These are phyloP conservation scores for Rhynchospora pubera DNA, from an alignment of 176 grass and related monocot species.

Conservation along the genomic window DNA sequence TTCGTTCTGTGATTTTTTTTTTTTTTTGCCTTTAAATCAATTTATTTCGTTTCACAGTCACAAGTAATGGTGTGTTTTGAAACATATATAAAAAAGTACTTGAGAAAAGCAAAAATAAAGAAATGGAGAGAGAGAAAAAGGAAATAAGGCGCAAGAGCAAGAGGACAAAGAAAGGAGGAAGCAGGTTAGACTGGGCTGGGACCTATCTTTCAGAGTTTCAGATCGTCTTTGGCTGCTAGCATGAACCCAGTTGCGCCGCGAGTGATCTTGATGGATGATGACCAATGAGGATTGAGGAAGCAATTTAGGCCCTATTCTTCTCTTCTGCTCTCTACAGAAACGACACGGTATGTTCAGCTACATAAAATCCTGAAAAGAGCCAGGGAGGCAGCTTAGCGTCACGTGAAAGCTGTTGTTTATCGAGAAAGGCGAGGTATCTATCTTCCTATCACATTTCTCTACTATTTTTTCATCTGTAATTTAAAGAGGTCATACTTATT, in stretches of 20 bases:
- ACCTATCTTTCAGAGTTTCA: not conserved
- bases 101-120: not conserved
- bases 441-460: not conserved
- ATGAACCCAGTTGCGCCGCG: no score
- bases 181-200: not conserved
- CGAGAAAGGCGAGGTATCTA: not conserved
- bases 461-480: not conserved
- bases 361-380: not conserved
- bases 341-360: not conserved
- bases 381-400: not conserved
- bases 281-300: no score
- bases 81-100: not conserved
- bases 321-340: not conserved
- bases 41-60: no score
- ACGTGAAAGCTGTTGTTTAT: conserved; percentile 8
- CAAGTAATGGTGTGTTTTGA: no score
- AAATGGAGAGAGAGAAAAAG: not conserved
- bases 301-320: not conserved
- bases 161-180: not conserved
- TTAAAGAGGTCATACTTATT: not conserved
- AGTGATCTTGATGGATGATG: no score
- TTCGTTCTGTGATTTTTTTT: no score
- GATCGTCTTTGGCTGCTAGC: not conserved
- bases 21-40: no score
- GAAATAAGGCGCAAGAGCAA: not conserved